Evolutionary conservation across 169 alveolate genomes (phyloP), one percentile per base, ranked within the genome.

Genomic region (Perkinsus chesapeaki): DNA sequence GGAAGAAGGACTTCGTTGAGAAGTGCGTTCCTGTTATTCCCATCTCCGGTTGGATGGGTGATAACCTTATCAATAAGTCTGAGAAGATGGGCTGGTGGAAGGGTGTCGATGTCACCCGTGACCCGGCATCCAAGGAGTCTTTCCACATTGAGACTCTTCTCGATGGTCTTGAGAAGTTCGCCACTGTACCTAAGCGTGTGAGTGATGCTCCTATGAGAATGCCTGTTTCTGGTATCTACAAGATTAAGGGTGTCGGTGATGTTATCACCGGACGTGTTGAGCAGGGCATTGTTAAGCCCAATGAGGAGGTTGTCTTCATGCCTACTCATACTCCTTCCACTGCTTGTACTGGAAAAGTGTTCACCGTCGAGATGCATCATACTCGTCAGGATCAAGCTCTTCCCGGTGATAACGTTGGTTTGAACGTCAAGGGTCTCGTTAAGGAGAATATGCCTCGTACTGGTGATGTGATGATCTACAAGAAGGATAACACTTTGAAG

Each of bases 251-350:
- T 39, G 94, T 5, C 93, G 94, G 47, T 34, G 92, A 99, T 73
- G 99, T 99, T 94, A 99, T 99, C 91, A 99, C 98, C 92, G 99
- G 99, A 91, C 98, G 99, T 95, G 99, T 99, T 39, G 99, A 99
- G 96, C 98, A 99, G 92, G 99, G 99, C 94, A 94, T 98, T 92
- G 97, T 99, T 94, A 98, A 97, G 96, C 98, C 98, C 92, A 98
- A 98, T 93, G 97, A 96, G 98, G 82, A 60, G 82, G 82, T 60
- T 23, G 82, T 60, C 37, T 60, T 60, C 82, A 60, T 60, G 82
- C 82, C 82, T 7, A 60, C 82, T 1, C 82, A 60, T 23, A 60
- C 82, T 3, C 82, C 82, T 12, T 60, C 82, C 23, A 60, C 82
- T 60, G 82, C 82, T 12, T 60, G 82, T 96, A 96, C 93, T 39